Conservation (phyloP, 2,329 filamentous ascomycete species). For the Diaporthe longicolla region DNA sequence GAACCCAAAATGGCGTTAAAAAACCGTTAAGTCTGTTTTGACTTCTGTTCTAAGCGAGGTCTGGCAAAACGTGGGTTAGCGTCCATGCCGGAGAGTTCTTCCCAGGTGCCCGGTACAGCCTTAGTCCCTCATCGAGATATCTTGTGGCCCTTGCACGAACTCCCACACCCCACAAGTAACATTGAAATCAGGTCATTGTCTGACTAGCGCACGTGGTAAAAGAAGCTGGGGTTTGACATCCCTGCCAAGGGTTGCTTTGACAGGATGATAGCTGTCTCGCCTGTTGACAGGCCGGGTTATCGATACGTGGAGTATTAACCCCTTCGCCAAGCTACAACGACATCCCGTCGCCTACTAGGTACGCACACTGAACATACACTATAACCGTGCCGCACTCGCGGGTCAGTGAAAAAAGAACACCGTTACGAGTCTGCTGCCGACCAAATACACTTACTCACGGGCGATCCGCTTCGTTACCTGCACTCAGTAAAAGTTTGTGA, state of each 20-base stretch:
- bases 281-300: not conserved
- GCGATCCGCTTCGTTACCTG: not conserved
- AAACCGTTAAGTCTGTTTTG: not conserved
- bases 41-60: not conserved
- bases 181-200: conserved; percentile 15
- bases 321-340: not conserved
- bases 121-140: not conserved
- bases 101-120: not conserved
- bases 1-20: not conserved
- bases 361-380: not conserved
- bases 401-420: not conserved
- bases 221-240: not conserved
- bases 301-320: not conserved
- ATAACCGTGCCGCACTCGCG: not conserved
- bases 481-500: not conserved
- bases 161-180: not conserved
- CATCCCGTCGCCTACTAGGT: not conserved
- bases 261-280: not conserved
- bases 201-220: conserved; percentile 24
- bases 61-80: not conserved
- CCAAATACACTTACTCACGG: not conserved
- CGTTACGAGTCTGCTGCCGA: fast-evolving
- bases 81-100: not conserved
- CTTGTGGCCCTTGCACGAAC: not conserved
- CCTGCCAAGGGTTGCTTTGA: not conserved